phyloP scores from a whole-genome alignment of 139 green algal species.

The Micromonas pusilla region DNA sequence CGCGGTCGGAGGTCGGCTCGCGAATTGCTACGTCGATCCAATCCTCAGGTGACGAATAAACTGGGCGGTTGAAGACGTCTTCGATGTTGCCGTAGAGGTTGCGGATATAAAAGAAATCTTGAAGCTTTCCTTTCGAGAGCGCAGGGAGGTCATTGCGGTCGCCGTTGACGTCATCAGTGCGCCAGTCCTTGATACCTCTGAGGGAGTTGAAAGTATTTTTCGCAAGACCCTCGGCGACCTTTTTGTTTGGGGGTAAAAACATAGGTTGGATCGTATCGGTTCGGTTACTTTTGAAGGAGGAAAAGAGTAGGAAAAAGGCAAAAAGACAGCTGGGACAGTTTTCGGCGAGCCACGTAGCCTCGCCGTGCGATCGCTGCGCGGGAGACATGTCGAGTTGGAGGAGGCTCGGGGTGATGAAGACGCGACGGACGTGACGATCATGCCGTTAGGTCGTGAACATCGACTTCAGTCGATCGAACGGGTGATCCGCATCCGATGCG shows the following conservation, averaged over 20 bases:
- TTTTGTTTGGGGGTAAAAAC: background rate
- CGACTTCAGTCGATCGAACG: too few relatives aligned
- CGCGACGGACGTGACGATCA: too few relatives aligned
- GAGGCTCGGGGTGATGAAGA: too few relatives aligned
- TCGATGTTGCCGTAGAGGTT: conserved; percentile 40
- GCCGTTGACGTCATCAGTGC: conserved; percentile 16
- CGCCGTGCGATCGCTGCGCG: too few relatives aligned
- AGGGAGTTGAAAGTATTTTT: conserved; percentile 24
- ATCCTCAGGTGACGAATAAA: conserved; percentile 71
- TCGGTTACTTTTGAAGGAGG: too few relatives aligned
- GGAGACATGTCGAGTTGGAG: too few relatives aligned
- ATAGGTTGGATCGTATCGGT: too few relatives aligned
- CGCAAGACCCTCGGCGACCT: conserved; percentile 10
- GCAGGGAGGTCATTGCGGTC: conserved; percentile 12
- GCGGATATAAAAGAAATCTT: conserved; percentile 30
- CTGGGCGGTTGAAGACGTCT: conserved; percentile 93
- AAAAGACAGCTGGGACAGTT: too few relatives aligned
- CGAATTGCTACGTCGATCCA: conserved; percentile 88
- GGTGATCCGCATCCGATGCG: too few relatives aligned
- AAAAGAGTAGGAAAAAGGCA: too few relatives aligned
- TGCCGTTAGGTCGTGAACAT: too few relatives aligned
- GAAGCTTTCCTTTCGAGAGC: background rate
- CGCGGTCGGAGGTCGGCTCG: background rate
- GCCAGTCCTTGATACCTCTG: conserved; percentile 28
- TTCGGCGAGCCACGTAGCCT: too few relatives aligned